Evolutionary conservation across 1,139 yeast species (phyloP).

Genomic region (Hansenula lynferdii): DNA sequence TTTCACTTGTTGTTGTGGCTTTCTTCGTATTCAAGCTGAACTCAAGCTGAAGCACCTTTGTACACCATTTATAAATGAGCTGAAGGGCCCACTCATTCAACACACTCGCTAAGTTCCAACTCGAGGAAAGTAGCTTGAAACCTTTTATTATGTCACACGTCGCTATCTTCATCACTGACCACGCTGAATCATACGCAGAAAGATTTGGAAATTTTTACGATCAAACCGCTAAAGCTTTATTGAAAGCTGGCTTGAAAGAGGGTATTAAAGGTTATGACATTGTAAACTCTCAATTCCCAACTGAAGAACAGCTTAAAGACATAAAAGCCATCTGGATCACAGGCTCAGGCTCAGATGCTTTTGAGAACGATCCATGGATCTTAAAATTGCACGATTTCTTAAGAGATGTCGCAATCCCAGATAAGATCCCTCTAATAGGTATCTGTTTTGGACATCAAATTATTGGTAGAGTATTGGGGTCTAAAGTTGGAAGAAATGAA

Average conservation of each 20-base stretch:
- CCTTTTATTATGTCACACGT: conserved; percentile 23
- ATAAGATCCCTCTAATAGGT: conserved; percentile 45
- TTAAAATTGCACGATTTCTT: conserved; percentile 40
- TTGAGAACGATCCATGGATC: conserved; percentile 52
- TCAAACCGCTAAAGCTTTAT: conserved; percentile 32
- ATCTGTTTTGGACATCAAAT: conserved; percentile 90
- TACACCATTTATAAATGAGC: no score
- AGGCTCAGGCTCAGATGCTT: conserved; percentile 63
- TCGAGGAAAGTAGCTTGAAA: no score
- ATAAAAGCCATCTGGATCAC: conserved; percentile 51
- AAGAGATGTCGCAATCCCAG: conserved; percentile 21
- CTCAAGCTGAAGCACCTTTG: no score
- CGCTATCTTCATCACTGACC: conserved; percentile 44
- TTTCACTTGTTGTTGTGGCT: no score
- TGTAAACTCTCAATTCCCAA: conserved; percentile 36
- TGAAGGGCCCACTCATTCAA: no score
- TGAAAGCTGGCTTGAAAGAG: conserved; percentile 14
- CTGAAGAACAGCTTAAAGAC: conserved; percentile 25
- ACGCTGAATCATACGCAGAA: conserved; percentile 31
- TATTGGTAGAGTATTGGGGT: conserved; percentile 60
- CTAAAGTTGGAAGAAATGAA: conserved; percentile 49
- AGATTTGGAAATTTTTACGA: conserved; percentile 52
- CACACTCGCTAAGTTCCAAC: no score
- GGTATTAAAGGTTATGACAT: conserved; percentile 41
- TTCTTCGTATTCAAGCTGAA: no score